Percentiles rank a stretch among this genome's conserved stretches.
phyloP scores from a whole-genome alignment of 768 basidiomycete genomes.

The Tubosaeta sp. region DNA sequence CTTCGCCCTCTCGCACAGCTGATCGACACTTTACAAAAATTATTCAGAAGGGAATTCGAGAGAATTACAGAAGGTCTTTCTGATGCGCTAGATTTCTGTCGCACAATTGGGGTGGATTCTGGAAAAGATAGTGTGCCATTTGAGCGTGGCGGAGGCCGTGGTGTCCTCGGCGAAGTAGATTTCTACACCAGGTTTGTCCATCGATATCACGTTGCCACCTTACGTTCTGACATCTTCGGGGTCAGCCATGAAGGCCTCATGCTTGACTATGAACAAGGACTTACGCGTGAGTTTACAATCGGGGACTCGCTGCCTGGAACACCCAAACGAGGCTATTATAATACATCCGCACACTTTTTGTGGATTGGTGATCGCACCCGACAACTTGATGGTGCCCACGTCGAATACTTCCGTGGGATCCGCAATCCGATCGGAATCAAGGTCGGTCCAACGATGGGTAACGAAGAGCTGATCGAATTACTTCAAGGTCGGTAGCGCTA shows the following conservation, averaged over 20 bases:
- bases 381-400: constrained; percentile 87
- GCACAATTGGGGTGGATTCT: constrained; percentile 75
- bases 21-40: constrained; percentile 8
- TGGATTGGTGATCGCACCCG: constrained; percentile 98
- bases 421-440: constrained; percentile 95
- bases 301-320: constrained; percentile 21
- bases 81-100: constrained; percentile 91
- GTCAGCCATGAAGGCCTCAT: constrained; percentile 87
- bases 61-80: constrained; percentile 77
- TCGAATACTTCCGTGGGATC: constrained; percentile 92
- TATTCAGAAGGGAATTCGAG: constrained; percentile 72
- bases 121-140: constrained; percentile 45
- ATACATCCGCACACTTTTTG: constrained; percentile 89
- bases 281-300: constrained; percentile 67
- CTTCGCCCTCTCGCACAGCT: constrained; percentile 3
- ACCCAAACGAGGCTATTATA: constrained; percentile 58
- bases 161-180: constrained; percentile 82
- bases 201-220: not conserved
- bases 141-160: constrained; percentile 66
- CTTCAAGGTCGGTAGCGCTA: constrained; percentile 58
- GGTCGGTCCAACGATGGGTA: constrained; percentile 83
- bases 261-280: constrained; percentile 87
- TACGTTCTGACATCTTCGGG: not conserved
- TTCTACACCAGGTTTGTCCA: constrained; percentile 78
- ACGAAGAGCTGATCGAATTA: constrained; percentile 70